Evolutionary conservation across 1,139 yeast genomes (phyloP).

Genomic region (Meyerozyma athensensis): DNA sequence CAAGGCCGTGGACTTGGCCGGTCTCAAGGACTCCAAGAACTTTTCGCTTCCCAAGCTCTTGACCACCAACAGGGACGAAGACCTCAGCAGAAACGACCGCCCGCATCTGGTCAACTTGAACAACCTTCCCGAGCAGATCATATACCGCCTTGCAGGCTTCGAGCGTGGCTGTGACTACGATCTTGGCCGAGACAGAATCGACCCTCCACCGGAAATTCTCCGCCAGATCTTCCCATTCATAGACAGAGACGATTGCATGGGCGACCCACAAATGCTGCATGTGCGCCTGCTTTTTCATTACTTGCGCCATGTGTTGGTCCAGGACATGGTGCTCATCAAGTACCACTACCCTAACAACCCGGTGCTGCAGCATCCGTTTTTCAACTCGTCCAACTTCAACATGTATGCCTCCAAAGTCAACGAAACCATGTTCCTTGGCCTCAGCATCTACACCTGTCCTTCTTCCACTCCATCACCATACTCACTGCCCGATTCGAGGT

Average conservation of each 20-base stretch:
- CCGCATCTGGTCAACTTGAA: conserved; percentile 12
- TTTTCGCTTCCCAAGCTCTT: conserved; percentile 19
- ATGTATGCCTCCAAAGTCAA: conserved; percentile 17
- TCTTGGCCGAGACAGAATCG: conserved; percentile 18
- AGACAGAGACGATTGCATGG: conserved; percentile 10
- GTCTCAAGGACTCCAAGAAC: conserved; percentile 18
- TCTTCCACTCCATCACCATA: neutral
- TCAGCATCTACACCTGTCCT: conserved; percentile 3
- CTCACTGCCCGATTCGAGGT: neutral
- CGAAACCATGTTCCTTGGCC: conserved; percentile 7
- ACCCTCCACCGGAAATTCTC: conserved; percentile 26
- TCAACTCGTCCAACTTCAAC: conserved; percentile 19
- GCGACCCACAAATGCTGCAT: neutral
- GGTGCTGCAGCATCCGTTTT: conserved; percentile 25
- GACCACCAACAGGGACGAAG: conserved; percentile 14
- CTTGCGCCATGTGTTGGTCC: conserved; percentile 25
- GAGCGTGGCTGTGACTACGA: conserved; percentile 15
- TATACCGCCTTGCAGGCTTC: conserved; percentile 26
- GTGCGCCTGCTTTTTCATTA: conserved; percentile 11
- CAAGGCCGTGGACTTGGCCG: conserved; percentile 19
- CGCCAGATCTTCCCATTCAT: conserved; percentile 29
- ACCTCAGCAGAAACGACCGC: conserved; percentile 10
- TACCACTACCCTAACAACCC: conserved; percentile 23
- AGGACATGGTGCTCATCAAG: conserved; percentile 31
- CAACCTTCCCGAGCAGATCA: conserved; percentile 13